Conservation (phyloP, 129 eudicot genomes). For the Sambucus nigra region DNA sequence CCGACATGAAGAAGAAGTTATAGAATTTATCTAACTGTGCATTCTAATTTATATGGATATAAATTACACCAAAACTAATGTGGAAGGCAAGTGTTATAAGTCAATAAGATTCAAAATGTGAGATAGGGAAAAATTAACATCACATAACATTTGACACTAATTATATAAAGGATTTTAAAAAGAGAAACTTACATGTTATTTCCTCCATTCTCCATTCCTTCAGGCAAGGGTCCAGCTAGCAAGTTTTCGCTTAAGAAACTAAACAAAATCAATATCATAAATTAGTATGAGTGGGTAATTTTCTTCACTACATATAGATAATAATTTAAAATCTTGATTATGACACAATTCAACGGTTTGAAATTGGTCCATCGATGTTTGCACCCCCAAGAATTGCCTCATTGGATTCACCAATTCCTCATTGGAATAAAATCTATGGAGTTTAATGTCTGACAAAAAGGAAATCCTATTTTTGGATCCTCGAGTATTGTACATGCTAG, state of each 20-base stretch:
- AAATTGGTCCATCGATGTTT: not conserved
- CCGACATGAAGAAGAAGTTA: too few relatives aligned
- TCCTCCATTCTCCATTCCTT: constrained; percentile 30
- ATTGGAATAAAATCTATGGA: too few relatives aligned
- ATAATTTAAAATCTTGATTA: not conserved
- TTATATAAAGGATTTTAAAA: not conserved
- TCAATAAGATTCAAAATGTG: too few relatives aligned
- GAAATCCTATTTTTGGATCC: too few relatives aligned
- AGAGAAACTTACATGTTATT: constrained; percentile 28
- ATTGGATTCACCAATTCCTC: too few relatives aligned
- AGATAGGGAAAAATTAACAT: not conserved
- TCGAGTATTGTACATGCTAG: too few relatives aligned
- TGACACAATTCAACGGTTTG: not conserved
- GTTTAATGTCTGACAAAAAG: too few relatives aligned
- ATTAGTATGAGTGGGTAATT: not conserved
- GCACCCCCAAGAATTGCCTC: too few relatives aligned
- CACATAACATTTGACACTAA: not conserved
- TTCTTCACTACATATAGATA: not conserved
- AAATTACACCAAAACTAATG: too few relatives aligned
- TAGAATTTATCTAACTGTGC: too few relatives aligned
- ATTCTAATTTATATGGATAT: too few relatives aligned
- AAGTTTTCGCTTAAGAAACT: constrained; percentile 53
- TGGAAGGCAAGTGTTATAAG: too few relatives aligned
- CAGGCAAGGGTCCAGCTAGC: constrained; percentile 39
- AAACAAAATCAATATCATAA: not conserved